These are phyloP conservation scores for Rutstroemia sp. DNA, from an alignment of 2,329 filamentous ascomycete genomes.

Conservation along the genomic window DNA sequence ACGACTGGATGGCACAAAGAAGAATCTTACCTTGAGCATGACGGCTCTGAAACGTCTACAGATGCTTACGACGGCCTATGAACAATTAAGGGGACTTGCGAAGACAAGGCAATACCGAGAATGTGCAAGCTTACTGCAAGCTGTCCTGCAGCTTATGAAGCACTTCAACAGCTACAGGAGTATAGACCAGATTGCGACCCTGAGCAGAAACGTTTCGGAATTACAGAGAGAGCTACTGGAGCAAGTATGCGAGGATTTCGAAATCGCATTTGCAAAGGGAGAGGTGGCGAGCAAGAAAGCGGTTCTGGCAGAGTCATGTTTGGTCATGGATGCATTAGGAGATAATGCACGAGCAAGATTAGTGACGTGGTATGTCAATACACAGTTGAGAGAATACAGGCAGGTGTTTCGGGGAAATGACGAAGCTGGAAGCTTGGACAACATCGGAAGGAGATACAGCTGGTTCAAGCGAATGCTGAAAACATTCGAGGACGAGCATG, in stretches of 20 bases:
- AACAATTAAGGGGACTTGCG: conserved; percentile 78
- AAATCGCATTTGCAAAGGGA: conserved; percentile 84
- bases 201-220: conserved; percentile 89
- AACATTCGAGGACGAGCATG: conserved; percentile 90
- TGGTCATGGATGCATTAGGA: conserved; percentile 90
- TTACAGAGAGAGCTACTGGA: conserved; percentile 88
- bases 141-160: conserved; percentile 93
- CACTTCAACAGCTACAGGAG: conserved; percentile 98
- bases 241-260: conserved; percentile 98
- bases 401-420: conserved; percentile 95
- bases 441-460: conserved; percentile 87
- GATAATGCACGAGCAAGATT: conserved; percentile 76
- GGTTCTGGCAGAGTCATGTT: conserved; percentile 77
- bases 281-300: conserved; percentile 65
- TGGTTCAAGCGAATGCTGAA: conserved; percentile 97
- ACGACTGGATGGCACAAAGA: conserved; percentile 90
- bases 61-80: conserved; percentile 99
- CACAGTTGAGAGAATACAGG: conserved; percentile 88
- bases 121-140: conserved; percentile 87
- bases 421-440: conserved; percentile 92
- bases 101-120: conserved; percentile 88
- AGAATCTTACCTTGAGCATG: conserved; percentile 95
- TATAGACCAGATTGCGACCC: conserved; percentile 92
- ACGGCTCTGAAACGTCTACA: conserved; percentile 93
- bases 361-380: conserved; percentile 97